Conservation (phyloP, 1,139 yeast genomes). For the Diutina pseudorugosa region DNA sequence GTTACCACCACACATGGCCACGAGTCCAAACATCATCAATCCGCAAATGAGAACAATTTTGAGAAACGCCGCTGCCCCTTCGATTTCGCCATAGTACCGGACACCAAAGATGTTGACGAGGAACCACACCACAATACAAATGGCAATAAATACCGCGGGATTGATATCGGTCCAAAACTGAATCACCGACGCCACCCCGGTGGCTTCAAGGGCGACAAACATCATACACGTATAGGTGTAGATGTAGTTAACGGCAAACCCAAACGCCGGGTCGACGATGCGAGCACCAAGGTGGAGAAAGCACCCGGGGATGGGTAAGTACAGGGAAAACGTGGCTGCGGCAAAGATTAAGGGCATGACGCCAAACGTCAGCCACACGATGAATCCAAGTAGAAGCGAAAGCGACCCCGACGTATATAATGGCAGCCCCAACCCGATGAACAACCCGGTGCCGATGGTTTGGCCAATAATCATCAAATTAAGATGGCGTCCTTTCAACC, state of each 20-base stretch:
- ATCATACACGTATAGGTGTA: constrained; percentile 25
- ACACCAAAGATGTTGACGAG: constrained; percentile 24
- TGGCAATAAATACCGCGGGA: constrained; percentile 25
- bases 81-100: constrained; percentile 29
- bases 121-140: constrained; percentile 17
- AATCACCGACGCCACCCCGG: constrained; percentile 23
- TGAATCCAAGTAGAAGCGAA: constrained; percentile 23
- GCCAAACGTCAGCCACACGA: constrained; percentile 21
- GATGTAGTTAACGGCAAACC: constrained; percentile 25
- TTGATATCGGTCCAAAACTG: constrained; percentile 28
- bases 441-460: constrained; percentile 37
- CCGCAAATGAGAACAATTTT: constrained; percentile 28
- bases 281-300: constrained; percentile 26
- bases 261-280: constrained; percentile 29
- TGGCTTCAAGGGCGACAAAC: constrained; percentile 26
- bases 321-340: constrained; percentile 30
- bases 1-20: constrained; percentile 30
- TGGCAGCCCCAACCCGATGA: constrained; percentile 24
- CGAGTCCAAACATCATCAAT: constrained; percentile 25
- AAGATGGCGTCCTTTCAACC: constrained; percentile 32
- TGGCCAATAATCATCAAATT: constrained; percentile 41
- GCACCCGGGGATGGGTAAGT: constrained; percentile 27
- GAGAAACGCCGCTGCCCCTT: constrained; percentile 23
- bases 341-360: constrained; percentile 31
- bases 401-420: constrained; percentile 25